phyloP scores from a whole-genome alignment of 1,139 yeast species.

The Pichia sp. region DNA sequence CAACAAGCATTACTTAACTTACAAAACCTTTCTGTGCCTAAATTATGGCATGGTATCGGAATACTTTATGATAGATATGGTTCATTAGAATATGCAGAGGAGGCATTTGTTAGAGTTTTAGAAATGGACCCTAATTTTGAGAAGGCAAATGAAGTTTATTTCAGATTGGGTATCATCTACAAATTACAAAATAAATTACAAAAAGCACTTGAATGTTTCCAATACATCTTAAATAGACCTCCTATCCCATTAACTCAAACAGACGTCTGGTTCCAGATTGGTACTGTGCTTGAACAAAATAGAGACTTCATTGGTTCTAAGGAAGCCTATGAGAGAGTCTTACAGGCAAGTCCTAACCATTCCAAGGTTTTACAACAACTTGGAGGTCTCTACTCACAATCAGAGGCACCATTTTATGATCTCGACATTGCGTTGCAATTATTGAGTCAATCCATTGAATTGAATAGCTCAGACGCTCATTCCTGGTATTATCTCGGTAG shows the following conservation, averaged over 20 bases:
- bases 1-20: slow-evolving; percentile 90
- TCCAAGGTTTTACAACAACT: slow-evolving; percentile 93
- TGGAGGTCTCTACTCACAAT: slow-evolving; percentile 93
- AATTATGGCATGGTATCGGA: slow-evolving; percentile 98
- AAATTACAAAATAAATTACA: slow-evolving; percentile 87
- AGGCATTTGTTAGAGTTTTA: slow-evolving; percentile 91
- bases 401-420: slow-evolving; percentile 63
- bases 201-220: slow-evolving; percentile 88
- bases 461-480: slow-evolving; percentile 88
- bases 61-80: slow-evolving; percentile 94
- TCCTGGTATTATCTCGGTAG: slow-evolving; percentile 96
- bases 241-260: slow-evolving; percentile 95
- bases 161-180: slow-evolving; percentile 93
- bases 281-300: slow-evolving; percentile 90
- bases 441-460: slow-evolving; percentile 78
- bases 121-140: slow-evolving; percentile 95
- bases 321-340: slow-evolving; percentile 85
- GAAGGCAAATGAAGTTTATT: slow-evolving; percentile 92
- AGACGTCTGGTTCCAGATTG: slow-evolving; percentile 98
- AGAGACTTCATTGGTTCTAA: slow-evolving; percentile 87
- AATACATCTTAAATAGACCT: slow-evolving; percentile 82
- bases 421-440: slow-evolving; percentile 78
- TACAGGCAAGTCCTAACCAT: slow-evolving; percentile 85
- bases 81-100: slow-evolving; percentile 93
- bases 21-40: slow-evolving; percentile 92